Evolutionary conservation across 805 yeast genomes (phyloP).

Genomic region (Teunomyces gatunensis): DNA sequence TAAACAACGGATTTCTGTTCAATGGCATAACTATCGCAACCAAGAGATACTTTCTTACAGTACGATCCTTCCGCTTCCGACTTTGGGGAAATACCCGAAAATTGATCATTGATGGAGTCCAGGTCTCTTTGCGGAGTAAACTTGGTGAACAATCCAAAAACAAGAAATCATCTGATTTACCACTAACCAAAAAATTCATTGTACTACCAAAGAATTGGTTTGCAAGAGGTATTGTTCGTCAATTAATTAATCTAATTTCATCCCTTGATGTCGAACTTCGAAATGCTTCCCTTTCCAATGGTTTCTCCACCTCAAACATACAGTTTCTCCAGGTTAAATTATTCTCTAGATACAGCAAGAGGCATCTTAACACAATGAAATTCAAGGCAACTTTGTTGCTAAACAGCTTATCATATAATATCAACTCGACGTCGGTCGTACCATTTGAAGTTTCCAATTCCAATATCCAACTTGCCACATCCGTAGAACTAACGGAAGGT

Average conservation of each 20-base stretch:
- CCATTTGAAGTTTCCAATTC: constrained; percentile 7
- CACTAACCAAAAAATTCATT: constrained; percentile 2
- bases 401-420: constrained; percentile 10
- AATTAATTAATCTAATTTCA: constrained; percentile 19
- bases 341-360: constrained; percentile 18
- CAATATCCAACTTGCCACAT: constrained; percentile 14
- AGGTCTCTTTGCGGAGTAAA: constrained; percentile 5
- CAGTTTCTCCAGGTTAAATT: constrained; percentile 22
- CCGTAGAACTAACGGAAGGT: constrained; percentile 17
- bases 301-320: not conserved
- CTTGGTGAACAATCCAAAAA: not conserved
- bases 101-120: constrained; percentile 29
- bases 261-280: constrained; percentile 22
- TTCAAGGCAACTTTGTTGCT: constrained; percentile 12
- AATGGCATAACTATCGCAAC: constrained; percentile 24
- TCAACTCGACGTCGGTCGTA: constrained; percentile 3
- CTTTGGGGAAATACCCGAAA: constrained; percentile 39
- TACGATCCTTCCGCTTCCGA: constrained; percentile 27
- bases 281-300: constrained; percentile 6
- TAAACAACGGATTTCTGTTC: constrained; percentile 40
- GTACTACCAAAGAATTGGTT: constrained; percentile 17
- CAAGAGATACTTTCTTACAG: constrained; percentile 10
- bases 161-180: not conserved
- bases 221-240: constrained; percentile 9
- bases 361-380: constrained; percentile 16